These are phyloP conservation scores for Triangularia verruculosa DNA, from an alignment of 2,329 filamentous ascomycete genomes.

Conservation along the genomic window DNA sequence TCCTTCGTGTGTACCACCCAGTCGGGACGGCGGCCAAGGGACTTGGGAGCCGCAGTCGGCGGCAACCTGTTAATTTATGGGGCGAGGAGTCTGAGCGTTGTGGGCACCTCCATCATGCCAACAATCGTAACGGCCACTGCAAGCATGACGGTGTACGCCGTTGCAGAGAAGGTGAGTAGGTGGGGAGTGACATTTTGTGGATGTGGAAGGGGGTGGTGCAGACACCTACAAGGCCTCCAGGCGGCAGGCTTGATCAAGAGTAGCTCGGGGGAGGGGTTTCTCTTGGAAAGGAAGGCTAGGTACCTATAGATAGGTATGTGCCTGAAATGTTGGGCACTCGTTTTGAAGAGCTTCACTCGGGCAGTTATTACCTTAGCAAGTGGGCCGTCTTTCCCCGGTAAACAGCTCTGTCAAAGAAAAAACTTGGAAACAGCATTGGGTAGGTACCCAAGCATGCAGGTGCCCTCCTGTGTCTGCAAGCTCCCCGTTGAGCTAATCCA, in stretches of 20 bases:
- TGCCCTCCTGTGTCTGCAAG: too few relatives aligned
- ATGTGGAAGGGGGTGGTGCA: too few relatives aligned
- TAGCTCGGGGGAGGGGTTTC: background rate
- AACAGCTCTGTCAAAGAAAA: too few relatives aligned
- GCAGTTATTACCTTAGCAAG: too few relatives aligned
- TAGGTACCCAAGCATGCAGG: too few relatives aligned
- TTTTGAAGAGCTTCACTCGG: too few relatives aligned
- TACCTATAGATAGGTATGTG: too few relatives aligned
- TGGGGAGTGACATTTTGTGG: too few relatives aligned
- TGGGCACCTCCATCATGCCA: constrained; percentile 4
- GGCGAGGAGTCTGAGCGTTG: constrained; percentile 2
- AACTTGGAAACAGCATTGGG: too few relatives aligned
- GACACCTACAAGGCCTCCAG: background rate
- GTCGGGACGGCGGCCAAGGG: constrained; percentile 24
- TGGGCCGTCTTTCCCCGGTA: too few relatives aligned
- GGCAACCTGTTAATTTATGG: constrained; percentile 10
- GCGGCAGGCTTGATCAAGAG: background rate
- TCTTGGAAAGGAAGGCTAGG: background rate
- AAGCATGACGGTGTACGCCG: constrained; percentile 5
- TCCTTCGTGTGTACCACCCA: constrained; percentile 18
- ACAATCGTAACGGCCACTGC: background rate
- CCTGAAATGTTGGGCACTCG: too few relatives aligned
- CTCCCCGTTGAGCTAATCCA: too few relatives aligned
- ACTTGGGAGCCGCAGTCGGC: constrained; percentile 12
- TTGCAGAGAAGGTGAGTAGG: constrained; percentile 21